phyloP scores from a whole-genome alignment of 2,329 filamentous ascomycete species.

The Fusarium sp. region DNA sequence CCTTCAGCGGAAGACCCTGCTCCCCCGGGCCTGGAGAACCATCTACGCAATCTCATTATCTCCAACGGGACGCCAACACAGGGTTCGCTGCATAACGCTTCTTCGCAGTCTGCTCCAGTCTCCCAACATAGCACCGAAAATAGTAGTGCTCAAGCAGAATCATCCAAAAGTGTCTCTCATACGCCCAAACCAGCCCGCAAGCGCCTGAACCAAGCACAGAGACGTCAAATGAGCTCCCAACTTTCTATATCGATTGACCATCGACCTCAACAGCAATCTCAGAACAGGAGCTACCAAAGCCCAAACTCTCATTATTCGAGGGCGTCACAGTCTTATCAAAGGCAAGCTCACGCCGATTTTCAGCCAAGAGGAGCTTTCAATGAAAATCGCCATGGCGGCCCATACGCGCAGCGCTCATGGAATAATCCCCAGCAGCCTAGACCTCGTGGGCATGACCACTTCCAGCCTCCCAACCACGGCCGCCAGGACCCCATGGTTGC shows the following conservation, averaged over 20 bases:
- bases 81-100: constrained; percentile 12
- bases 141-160: not conserved
- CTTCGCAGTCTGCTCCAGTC: constrained; percentile 9
- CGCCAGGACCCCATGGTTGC: constrained; percentile 12
- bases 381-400: constrained; percentile 28
- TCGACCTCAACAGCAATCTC: constrained; percentile 46
- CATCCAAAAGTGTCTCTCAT: constrained; percentile 19
- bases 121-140: not conserved
- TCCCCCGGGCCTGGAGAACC: constrained; percentile 62
- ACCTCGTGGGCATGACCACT: constrained; percentile 47
- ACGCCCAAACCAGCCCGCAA: constrained; percentile 55
- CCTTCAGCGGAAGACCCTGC: constrained; percentile 8
- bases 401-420: constrained; percentile 39
- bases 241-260: constrained; percentile 67
- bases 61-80: constrained; percentile 56
- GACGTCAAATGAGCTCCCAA: constrained; percentile 71
- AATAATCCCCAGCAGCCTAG: constrained; percentile 35
- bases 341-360: constrained; percentile 40
- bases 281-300: constrained; percentile 49
- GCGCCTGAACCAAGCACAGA: constrained; percentile 72
- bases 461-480: constrained; percentile 8
- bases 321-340: constrained; percentile 40
- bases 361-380: constrained; percentile 31
- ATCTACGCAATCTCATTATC: constrained; percentile 70
- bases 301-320: constrained; percentile 47